A percentile compares a stretch with the other conserved stretches of the same genome.
Conservation (phyloP, 805 yeast species). For the Candida michaelii region DNA sequence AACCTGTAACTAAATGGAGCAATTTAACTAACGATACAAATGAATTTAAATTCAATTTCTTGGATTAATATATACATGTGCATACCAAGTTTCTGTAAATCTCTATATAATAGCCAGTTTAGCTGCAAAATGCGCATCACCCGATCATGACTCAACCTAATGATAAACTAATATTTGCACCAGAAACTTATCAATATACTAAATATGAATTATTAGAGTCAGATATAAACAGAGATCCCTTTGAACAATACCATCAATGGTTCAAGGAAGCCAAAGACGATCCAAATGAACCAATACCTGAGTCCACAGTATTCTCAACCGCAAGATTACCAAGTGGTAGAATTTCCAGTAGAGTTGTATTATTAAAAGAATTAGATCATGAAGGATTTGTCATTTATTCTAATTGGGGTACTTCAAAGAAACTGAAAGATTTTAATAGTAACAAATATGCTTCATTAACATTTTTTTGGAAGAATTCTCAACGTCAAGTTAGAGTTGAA, state of each 20-base stretch:
- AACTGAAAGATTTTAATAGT: conserved; percentile 64
- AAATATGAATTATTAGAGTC: conserved; percentile 57
- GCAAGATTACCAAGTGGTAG: conserved; percentile 88
- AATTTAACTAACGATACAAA: conserved; percentile 4
- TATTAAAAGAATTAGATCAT: conserved; percentile 85
- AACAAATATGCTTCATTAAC: conserved; percentile 82
- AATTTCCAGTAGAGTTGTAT: conserved; percentile 78
- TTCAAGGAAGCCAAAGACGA: conserved; percentile 68
- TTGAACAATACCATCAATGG: conserved; percentile 81
- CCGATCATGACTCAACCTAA: conserved; percentile 13
- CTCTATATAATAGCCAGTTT: neutral
- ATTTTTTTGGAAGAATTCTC: conserved; percentile 89
- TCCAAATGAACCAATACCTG: conserved; percentile 63
- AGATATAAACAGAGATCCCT: conserved; percentile 60
- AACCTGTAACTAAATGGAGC: conserved; percentile 5
- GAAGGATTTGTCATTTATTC: conserved; percentile 86
- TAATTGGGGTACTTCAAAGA: conserved; percentile 87
- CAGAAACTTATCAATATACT: conserved; percentile 84
- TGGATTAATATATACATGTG: neutral
- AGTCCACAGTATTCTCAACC: conserved; percentile 83
- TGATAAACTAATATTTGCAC: conserved; percentile 60
- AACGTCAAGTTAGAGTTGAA: conserved; percentile 92
- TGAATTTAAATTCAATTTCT: conserved; percentile 6
- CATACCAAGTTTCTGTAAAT: neutral
- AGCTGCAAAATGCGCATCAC: neutral